These are phyloP conservation scores for Aspergillus japonicus DNA, from an alignment of 2,329 filamentous ascomycete species.

Conservation along the genomic window DNA sequence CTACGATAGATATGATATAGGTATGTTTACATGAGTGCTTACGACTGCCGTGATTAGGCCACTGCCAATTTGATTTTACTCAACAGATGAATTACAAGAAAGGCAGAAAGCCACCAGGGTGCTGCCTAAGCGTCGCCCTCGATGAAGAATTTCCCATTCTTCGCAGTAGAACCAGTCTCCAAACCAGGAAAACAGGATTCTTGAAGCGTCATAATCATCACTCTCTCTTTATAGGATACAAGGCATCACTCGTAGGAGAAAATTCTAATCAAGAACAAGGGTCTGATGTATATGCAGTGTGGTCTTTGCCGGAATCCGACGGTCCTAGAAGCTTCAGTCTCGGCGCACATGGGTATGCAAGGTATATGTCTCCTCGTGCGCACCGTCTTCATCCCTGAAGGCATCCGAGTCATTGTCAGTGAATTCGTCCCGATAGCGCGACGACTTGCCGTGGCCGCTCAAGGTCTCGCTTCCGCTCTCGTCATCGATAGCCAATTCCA, in stretches of 20 bases:
- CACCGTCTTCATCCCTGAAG: constrained; percentile 43
- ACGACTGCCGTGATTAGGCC: too few relatives aligned
- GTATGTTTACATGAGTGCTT: too few relatives aligned
- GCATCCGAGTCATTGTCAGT: constrained; percentile 54
- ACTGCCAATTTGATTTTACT: too few relatives aligned
- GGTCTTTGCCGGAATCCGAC: not conserved
- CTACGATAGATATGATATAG: too few relatives aligned
- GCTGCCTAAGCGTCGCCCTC: not conserved
- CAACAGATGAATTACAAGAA: not conserved
- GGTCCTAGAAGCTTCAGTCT: constrained; percentile 10
- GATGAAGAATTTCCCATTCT: not conserved
- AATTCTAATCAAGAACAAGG: constrained; percentile 6
- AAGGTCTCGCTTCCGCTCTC: constrained; percentile 39
- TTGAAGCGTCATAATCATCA: not conserved
- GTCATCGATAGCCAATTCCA: constrained; percentile 47
- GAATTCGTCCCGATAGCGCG: constrained; percentile 55
- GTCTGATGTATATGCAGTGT: not conserved
- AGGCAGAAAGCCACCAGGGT: not conserved
- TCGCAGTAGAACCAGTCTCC: not conserved
- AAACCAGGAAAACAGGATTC: not conserved
- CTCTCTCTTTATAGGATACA: not conserved
- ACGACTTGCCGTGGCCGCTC: constrained; percentile 21
- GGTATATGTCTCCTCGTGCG: constrained; percentile 40
- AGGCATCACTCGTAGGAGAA: constrained; percentile 10
- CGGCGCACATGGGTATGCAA: constrained; percentile 39